Percentiles rank a stretch among this genome's conserved stretches.
Evolutionary conservation across 805 yeast species (phyloP).

Genomic region (Metschnikowia baotianmanensis): DNA sequence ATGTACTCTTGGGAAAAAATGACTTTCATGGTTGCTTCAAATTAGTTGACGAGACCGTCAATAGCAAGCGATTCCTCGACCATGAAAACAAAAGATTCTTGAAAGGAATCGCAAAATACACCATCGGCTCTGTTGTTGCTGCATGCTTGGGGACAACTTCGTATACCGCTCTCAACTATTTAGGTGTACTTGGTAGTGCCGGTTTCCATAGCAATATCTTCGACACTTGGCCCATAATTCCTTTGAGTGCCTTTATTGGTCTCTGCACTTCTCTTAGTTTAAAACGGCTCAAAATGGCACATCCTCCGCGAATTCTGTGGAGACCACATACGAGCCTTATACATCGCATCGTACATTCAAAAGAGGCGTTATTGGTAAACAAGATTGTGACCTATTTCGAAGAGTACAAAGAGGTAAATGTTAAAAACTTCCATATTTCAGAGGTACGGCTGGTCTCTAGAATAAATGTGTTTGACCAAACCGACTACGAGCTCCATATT

Average conservation of each 20-base stretch:
- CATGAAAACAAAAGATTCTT: background rate
- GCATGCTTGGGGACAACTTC: background rate
- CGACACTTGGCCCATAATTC: background rate
- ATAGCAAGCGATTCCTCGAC: background rate
- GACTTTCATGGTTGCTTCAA: constrained; percentile 18
- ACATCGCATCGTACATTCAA: constrained; percentile 28
- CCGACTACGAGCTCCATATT: constrained; percentile 13
- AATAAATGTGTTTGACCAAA: constrained; percentile 2
- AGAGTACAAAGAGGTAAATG: constrained; percentile 41
- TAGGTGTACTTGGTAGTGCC: too few species aligned
- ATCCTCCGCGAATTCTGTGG: constrained; percentile 30
- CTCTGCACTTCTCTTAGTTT: background rate
- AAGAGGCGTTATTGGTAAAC: constrained; percentile 32
- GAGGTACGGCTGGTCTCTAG: constrained; percentile 4
- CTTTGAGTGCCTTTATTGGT: background rate
- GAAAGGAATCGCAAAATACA: background rate
- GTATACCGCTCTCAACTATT: too few species aligned
- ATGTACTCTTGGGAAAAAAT: constrained; percentile 11
- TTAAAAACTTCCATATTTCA: constrained; percentile 35
- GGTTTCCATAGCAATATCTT: background rate
- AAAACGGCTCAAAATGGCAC: constrained; percentile 1
- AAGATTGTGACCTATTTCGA: constrained; percentile 40
- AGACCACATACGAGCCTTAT: constrained; percentile 29
- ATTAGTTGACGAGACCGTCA: constrained; percentile 13
- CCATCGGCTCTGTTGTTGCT: background rate